Evolutionary conservation across 148 eudicot genomes (phyloP), one percentile per base, ranked within the genome.

Genomic region (Chenopodium formosanum): DNA sequence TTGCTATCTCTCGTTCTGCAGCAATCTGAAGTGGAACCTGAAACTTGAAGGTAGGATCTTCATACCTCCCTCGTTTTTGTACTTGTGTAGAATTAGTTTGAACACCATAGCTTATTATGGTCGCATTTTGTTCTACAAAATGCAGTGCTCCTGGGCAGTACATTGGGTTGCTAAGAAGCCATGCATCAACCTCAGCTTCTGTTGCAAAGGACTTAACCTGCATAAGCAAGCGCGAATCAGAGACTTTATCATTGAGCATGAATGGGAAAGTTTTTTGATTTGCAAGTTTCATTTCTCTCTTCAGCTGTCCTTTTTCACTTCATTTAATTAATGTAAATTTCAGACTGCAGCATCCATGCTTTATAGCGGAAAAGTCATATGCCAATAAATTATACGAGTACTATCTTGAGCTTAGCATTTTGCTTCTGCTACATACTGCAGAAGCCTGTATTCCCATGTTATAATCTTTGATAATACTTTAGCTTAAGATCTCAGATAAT

Each of bases 1-100:
- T 90, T 23, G 93, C 98, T 73, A 96, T 92, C 86, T 96, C 98
- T 75, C 99, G 99, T 82, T 96, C 99, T 56, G 97, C 98, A 22
- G 99, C 97, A 86, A 96, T 77, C 82, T 96, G 99, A 79, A 96
- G 93, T 74, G 99, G 99, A 75, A 96, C 87, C 89, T 92, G 99
- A 85, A 94, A 90, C 74, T 92, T 92, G 82, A 96, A 89, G 27
- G 97, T 92, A 78, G 98, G 98, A 80, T 96, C 98, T 87, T 94
- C 97, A 80, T 56, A 87, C 12, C 81, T 75, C 27, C 97, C 98
- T 84, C 97, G 88, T 78, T 77, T 85, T 12, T 27, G 76, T 34
- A 88, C 85, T 22, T 91, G 83, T 50, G 99, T 92, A 79, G 99
- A 94, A 83, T 96, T 96, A 68, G 99, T 94, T 82, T 96, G 98